Percentiles rank a stretch among this genome's conserved stretches.
phyloP scores from a whole-genome alignment of 2,329 filamentous ascomycete species.

The Cryphonectria naterciae region DNA sequence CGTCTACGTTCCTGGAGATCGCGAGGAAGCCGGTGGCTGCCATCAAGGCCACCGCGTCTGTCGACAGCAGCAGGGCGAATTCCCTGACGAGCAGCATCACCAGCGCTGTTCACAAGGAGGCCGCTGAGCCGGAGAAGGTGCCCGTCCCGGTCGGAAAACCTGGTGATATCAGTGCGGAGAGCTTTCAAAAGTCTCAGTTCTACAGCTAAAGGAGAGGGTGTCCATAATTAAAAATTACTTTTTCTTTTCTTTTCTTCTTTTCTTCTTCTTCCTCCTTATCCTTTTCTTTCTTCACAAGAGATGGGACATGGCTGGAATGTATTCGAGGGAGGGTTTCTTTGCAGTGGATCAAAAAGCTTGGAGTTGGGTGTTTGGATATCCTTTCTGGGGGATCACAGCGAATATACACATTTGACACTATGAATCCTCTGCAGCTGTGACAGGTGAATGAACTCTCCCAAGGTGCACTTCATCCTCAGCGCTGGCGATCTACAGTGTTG shows the following conservation, averaged over 20 bases:
- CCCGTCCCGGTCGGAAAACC: slow-evolving; percentile 46
- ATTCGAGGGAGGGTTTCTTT: background rate
- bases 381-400: background rate
- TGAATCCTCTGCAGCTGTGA: background rate
- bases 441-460: background rate
- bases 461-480: background rate
- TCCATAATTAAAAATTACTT: background rate
- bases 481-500: background rate
- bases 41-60: slow-evolving; percentile 53
- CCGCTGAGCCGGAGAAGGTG: slow-evolving; percentile 41
- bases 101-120: slow-evolving; percentile 32
- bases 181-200: slow-evolving; percentile 63
- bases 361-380: slow-evolving; percentile 27
- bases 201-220: slow-evolving; percentile 49
- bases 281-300: too few species aligned
- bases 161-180: slow-evolving; percentile 57
- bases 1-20: slow-evolving; percentile 86
- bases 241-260: background rate
- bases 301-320: background rate
- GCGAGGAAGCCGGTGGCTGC: slow-evolving; percentile 59
- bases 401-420: background rate
- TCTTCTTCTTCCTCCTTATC: background rate
- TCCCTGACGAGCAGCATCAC: slow-evolving; percentile 52
- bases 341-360: slow-evolving; percentile 26
- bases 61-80: slow-evolving; percentile 52